These are phyloP conservation scores for Filobasidium floriforme DNA, from an alignment of 768 basidiomycete genomes.

Conservation along the genomic window DNA sequence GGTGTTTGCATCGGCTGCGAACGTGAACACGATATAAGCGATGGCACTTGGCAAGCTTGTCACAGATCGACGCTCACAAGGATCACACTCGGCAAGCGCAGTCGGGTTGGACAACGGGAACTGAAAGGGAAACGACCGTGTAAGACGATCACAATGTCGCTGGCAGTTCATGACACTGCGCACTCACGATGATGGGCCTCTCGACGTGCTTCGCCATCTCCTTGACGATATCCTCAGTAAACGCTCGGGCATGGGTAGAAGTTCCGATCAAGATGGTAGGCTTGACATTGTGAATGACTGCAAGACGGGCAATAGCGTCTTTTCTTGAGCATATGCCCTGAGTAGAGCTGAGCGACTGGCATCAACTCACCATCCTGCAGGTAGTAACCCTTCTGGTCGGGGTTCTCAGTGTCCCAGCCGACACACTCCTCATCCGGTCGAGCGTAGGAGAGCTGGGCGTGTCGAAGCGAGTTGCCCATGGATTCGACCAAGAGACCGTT, in stretches of 20 bases:
- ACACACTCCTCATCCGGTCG: constrained; percentile 42
- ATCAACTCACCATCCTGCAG: constrained; percentile 53
- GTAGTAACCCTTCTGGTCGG: constrained; percentile 34
- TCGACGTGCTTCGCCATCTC: constrained; percentile 61
- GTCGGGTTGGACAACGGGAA: constrained; percentile 68
- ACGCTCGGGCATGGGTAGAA: constrained; percentile 69
- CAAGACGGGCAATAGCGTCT: background rate
- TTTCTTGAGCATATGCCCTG: background rate
- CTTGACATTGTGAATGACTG: constrained; percentile 59
- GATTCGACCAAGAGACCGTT: constrained; percentile 58
- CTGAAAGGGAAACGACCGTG: background rate
- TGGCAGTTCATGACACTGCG: no score
- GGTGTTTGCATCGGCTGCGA: constrained; percentile 19
- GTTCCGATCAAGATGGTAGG: constrained; percentile 81
- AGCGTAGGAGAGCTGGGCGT: constrained; percentile 47
- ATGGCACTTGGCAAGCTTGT: background rate
- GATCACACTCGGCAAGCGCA: constrained; percentile 56
- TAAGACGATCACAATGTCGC: no score
- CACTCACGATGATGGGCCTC: constrained; percentile 59
- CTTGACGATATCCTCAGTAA: constrained; percentile 59
- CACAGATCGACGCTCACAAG: constrained; percentile 16
- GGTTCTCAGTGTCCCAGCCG: constrained; percentile 37
- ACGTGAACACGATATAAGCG: background rate
- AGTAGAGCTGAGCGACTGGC: background rate
- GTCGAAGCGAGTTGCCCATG: constrained; percentile 46